These are phyloP conservation scores for Luffa aegyptiaca DNA, from an alignment of 306 rosid genomes.

Conservation along the genomic window DNA sequence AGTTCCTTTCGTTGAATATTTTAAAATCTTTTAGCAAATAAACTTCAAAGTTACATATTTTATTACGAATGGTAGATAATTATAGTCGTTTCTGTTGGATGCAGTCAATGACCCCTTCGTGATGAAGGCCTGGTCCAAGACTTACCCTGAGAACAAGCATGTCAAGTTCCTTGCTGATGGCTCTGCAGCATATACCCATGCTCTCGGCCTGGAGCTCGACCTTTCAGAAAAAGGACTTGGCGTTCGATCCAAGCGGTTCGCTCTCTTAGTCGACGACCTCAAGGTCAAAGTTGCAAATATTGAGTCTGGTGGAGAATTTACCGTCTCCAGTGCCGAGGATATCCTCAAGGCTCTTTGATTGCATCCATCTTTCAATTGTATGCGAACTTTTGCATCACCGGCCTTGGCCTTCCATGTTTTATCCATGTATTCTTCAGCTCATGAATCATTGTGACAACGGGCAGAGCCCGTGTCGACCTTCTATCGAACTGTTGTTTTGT, in stretches of 20 bases:
- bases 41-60: background rate
- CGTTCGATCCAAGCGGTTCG: constrained; percentile 65
- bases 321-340: constrained; percentile 80
- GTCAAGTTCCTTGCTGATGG: constrained; percentile 94
- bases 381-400: background rate
- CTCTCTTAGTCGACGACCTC: constrained; percentile 70
- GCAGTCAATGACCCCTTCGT: constrained; percentile 86
- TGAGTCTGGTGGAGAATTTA: constrained; percentile 72
- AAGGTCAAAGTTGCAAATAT: constrained; percentile 82
- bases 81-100: background rate
- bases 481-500: background rate
- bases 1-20: background rate
- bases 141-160: constrained; percentile 79
- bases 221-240: constrained; percentile 73
- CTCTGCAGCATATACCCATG: constrained; percentile 61
- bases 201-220: constrained; percentile 85
- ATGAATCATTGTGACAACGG: background rate
- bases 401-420: background rate
- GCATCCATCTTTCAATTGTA: background rate
- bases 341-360: constrained; percentile 79
- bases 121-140: constrained; percentile 83
- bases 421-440: background rate
- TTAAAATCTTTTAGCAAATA: background rate
- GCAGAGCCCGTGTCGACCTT: background rate
- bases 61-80: background rate